Percentiles rank a stretch among this genome's conserved stretches.
phyloP scores from a whole-genome alignment of 2,329 filamentous ascomycete genomes.

The Xylariales sp. region DNA sequence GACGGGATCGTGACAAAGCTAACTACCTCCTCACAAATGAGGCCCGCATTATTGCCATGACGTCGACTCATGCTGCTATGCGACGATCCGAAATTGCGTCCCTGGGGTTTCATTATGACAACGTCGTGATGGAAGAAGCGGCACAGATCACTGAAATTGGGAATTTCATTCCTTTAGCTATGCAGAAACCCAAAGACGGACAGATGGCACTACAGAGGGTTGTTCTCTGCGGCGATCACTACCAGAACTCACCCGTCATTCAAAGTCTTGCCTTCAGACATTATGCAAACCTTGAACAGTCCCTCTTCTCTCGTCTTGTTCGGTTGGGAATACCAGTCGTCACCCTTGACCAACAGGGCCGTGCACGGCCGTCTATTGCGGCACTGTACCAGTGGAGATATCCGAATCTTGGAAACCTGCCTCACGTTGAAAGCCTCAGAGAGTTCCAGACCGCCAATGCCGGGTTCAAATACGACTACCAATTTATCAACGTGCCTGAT shows the following conservation, averaged over 20 bases:
- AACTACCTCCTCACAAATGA: constrained; percentile 96
- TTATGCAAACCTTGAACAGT: constrained; percentile 96
- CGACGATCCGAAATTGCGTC: constrained; percentile 87
- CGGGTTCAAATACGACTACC: constrained; percentile 92
- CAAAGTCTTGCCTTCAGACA: constrained; percentile 94
- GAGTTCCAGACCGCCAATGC: constrained; percentile 88
- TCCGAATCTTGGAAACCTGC: constrained; percentile 79
- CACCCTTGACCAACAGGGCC: constrained; percentile 91
- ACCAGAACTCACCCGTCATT: constrained; percentile 95
- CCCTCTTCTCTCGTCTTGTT: constrained; percentile 89
- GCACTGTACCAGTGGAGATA: constrained; percentile 96
- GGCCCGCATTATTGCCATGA: constrained; percentile 98
- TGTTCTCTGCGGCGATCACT: constrained; percentile 93
- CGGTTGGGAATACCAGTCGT: constrained; percentile 92
- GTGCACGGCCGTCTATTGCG: constrained; percentile 87
- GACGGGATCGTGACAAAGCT: constrained; percentile 88
- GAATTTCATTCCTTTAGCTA: constrained; percentile 92
- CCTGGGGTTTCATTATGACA: constrained; percentile 97
- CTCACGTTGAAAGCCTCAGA: constrained; percentile 72
- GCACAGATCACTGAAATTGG: constrained; percentile 98
- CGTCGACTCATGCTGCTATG: constrained; percentile 97
- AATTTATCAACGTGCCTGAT: constrained; percentile 94
- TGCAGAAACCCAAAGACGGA: constrained; percentile 83
- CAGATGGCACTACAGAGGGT: constrained; percentile 84
- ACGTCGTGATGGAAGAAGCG: constrained; percentile 97